phyloP scores from a whole-genome alignment of 768 basidiomycete genomes.

The Grammothele lineata region DNA sequence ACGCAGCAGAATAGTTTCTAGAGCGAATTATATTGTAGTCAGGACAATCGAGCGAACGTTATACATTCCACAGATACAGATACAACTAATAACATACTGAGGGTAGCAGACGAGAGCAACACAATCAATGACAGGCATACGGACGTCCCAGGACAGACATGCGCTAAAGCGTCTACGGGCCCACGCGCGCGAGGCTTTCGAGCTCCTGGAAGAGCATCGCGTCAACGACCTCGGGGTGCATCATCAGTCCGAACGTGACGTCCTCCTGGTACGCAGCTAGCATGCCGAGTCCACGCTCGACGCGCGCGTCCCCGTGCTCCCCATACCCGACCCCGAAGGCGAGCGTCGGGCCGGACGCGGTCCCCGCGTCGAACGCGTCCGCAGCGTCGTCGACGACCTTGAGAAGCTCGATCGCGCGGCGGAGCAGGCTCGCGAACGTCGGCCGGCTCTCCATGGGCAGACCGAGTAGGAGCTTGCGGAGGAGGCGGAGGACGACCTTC shows the following conservation, averaged over 20 bases:
- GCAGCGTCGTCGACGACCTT: slow-evolving; percentile 74
- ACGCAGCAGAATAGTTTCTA: too few species aligned
- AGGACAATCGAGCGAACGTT: too few species aligned
- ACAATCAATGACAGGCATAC: too few species aligned
- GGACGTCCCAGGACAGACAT: too few species aligned
- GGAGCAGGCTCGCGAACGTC: slow-evolving; percentile 50
- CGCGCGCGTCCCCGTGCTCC: slow-evolving; percentile 59
- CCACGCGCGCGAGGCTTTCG: slow-evolving; percentile 74
- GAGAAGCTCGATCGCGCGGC: slow-evolving; percentile 71
- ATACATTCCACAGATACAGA: slow-evolving; percentile 15
- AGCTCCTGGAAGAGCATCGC: slow-evolving; percentile 71
- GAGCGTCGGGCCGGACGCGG: slow-evolving; percentile 52
- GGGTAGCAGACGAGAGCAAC: too few species aligned
- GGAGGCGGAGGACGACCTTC: slow-evolving; percentile 64
- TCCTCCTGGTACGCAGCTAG: slow-evolving; percentile 68
- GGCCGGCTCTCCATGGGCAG: slow-evolving; percentile 48
- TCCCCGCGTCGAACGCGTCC: slow-evolving; percentile 67
- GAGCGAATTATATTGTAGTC: too few species aligned
- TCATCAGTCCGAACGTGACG: slow-evolving; percentile 64
- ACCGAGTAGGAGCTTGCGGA: slow-evolving; percentile 56
- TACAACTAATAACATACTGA: slow-evolving; percentile 13
- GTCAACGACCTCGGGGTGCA: slow-evolving; percentile 65
- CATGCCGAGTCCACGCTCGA: slow-evolving; percentile 72
- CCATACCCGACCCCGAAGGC: slow-evolving; percentile 86
- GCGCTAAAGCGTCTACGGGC: slow-evolving; percentile 37